phyloP scores from a whole-genome alignment of 768 basidiomycete species.

The Cyathus striatus region DNA sequence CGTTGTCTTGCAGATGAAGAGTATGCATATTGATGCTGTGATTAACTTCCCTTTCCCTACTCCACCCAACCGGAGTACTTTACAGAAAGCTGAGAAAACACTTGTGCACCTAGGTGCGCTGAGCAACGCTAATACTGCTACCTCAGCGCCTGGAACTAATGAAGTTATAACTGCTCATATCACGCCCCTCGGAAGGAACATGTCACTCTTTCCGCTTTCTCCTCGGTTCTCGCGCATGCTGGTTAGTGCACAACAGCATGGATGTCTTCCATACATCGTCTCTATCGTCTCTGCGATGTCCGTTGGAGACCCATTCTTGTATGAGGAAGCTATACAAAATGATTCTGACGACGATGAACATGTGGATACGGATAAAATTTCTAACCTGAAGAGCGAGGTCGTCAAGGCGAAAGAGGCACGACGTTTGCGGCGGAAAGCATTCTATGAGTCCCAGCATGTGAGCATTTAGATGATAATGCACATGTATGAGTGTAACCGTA shows the following conservation, averaged over 20 bases:
- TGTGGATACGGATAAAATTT: constrained; percentile 31
- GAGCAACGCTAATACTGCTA: constrained; percentile 22
- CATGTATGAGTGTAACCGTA: constrained; percentile 5
- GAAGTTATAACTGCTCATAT: constrained; percentile 47
- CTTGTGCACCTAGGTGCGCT: constrained; percentile 84
- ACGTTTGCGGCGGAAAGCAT: constrained; percentile 64
- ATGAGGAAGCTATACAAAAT: constrained; percentile 62
- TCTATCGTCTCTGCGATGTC: constrained; percentile 87
- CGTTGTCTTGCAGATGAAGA: constrained; percentile 97
- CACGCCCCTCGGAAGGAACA: constrained; percentile 85
- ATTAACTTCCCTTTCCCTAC: constrained; percentile 99
- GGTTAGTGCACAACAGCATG: constrained; percentile 84
- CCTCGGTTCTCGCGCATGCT: constrained; percentile 97
- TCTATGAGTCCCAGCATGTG: constrained; percentile 81
- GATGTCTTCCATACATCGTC: constrained; percentile 81
- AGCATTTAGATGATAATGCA: no score
- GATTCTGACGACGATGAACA: constrained; percentile 33
- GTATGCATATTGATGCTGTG: constrained; percentile 96
- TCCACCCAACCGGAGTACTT: constrained; percentile 72
- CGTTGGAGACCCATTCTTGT: constrained; percentile 93
- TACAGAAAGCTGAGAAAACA: constrained; percentile 78
- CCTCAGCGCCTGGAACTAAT: constrained; percentile 11
- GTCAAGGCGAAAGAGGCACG: constrained; percentile 51
- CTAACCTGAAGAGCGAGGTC: constrained; percentile 41
- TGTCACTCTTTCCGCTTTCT: constrained; percentile 91